Evolutionary conservation across 257 asterid genomes (phyloP).

Genomic region (Jacaranda mimosifolia): DNA sequence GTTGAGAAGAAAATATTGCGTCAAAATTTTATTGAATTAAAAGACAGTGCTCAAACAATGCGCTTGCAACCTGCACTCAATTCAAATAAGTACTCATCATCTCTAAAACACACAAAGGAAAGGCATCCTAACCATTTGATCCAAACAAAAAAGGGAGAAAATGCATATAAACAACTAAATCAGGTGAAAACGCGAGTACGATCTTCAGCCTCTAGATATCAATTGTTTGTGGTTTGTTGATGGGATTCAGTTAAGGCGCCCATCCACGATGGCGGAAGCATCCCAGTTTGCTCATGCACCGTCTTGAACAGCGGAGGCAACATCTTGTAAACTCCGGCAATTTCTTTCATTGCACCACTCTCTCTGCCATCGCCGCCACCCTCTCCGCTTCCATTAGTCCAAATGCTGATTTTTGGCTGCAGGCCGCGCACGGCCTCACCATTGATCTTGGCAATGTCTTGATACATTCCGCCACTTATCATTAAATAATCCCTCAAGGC

Average conservation of each 20-base stretch:
- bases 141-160: background rate
- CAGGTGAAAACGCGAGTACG: background rate
- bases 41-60: background rate
- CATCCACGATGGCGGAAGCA: constrained; percentile 66
- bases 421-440: constrained; percentile 56
- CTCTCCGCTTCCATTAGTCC: constrained; percentile 45
- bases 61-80: background rate
- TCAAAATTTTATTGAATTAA: background rate
- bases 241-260: constrained; percentile 12
- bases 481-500: constrained; percentile 59
- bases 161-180: background rate
- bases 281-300: constrained; percentile 66
- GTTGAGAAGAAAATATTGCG: background rate
- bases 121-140: too few species aligned
- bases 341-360: constrained; percentile 50
- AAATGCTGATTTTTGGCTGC: constrained; percentile 63
- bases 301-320: constrained; percentile 61
- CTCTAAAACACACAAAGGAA: too few species aligned
- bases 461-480: constrained; percentile 57
- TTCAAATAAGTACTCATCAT: too few species aligned
- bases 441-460: constrained; percentile 57
- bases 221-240: background rate
- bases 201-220: background rate
- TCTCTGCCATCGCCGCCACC: constrained; percentile 14
- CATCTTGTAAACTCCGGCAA: constrained; percentile 57